Conservation (phyloP, 2,329 filamentous ascomycete genomes). For the Mycosphaerella sp. region DNA sequence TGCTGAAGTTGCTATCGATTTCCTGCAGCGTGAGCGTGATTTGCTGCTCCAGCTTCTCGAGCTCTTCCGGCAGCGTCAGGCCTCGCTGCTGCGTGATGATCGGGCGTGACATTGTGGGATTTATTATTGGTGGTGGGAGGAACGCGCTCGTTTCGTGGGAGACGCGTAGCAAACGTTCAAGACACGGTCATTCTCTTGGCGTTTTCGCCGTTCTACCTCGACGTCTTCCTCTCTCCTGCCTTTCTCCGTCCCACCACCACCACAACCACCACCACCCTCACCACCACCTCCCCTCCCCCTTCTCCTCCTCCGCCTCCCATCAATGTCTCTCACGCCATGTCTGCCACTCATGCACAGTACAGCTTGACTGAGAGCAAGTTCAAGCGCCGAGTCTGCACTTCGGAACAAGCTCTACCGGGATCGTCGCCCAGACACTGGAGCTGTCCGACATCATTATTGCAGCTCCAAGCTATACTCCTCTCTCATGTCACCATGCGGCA, state of each 20-base stretch:
- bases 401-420: background rate
- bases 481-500: background rate
- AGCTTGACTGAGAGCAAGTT: background rate
- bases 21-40: conserved; percentile 97
- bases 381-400: background rate
- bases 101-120: conserved; percentile 13
- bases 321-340: no score
- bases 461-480: conserved; percentile 4
- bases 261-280: background rate
- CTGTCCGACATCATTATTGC: background rate
- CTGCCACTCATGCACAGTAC: no score
- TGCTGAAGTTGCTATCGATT: conserved; percentile 98
- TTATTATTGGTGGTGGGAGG: background rate
- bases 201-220: background rate
- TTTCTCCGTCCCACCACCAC: background rate
- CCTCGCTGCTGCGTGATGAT: conserved; percentile 44
- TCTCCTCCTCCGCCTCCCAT: no score
- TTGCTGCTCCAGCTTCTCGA: conserved; percentile 92
- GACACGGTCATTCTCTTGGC: background rate
- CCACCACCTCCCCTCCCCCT: no score
- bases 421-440: background rate
- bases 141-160: background rate
- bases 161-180: background rate
- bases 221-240: no score
- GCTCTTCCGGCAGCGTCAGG: conserved; percentile 83